phyloP scores from a whole-genome alignment of 768 basidiomycete species.

The Austroboletus eburneus region DNA sequence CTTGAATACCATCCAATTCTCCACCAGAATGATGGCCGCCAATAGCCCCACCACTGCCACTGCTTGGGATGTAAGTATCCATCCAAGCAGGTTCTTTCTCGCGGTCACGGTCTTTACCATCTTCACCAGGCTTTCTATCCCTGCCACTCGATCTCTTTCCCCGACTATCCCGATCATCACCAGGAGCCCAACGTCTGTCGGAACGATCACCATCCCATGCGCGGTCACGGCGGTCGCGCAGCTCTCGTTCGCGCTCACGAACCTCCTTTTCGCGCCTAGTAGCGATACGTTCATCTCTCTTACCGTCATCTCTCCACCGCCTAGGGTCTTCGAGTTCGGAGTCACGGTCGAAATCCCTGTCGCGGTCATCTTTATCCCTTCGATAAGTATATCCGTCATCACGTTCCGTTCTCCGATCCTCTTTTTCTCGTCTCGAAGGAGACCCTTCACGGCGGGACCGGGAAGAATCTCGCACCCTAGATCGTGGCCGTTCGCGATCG shows the following conservation, averaged over 20 bases:
- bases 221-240: conserved; percentile 43
- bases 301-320: conserved; percentile 81
- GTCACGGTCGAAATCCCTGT: conserved; percentile 43
- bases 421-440: conserved; percentile 44
- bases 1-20: conserved; percentile 79
- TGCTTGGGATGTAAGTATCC: conserved; percentile 76
- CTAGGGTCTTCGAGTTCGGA: conserved; percentile 62
- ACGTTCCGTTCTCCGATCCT: conserved; percentile 35
- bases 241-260: conserved; percentile 35
- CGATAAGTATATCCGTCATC: conserved; percentile 25
- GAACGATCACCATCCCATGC: conserved; percentile 53
- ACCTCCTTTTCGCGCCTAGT: conserved; percentile 53
- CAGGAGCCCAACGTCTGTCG: conserved; percentile 47
- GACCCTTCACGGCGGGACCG: conserved; percentile 57
- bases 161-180: conserved; percentile 68
- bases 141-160: conserved; percentile 56
- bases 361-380: conserved; percentile 36
- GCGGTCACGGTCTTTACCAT: conserved; percentile 47
- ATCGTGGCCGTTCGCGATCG: conserved; percentile 64
- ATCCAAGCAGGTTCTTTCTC: conserved; percentile 93
- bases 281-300: conserved; percentile 70
- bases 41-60: conserved; percentile 54
- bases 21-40: conserved; percentile 58
- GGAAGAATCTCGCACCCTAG: conserved; percentile 61
- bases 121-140: conserved; percentile 50